Percentiles rank a stretch among this genome's conserved stretches.
phyloP scores from a whole-genome alignment of 306 rosid genomes.

The Cicer judaicum region DNA sequence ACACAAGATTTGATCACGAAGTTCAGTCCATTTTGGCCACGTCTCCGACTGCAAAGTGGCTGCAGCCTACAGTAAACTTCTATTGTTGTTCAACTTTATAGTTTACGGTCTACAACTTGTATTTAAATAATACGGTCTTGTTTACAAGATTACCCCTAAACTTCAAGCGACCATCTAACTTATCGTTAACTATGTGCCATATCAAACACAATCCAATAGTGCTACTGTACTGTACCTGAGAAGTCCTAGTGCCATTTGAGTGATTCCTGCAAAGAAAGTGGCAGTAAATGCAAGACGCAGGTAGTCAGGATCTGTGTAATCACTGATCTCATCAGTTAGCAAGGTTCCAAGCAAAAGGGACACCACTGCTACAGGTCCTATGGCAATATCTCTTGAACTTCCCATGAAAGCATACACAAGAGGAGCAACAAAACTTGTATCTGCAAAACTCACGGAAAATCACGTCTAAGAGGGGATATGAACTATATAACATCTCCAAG shows the following conservation, averaged over 20 bases:
- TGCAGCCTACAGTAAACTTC: too few relatives aligned
- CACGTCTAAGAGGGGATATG: neutral
- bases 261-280: slow-evolving; percentile 83
- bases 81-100: too few relatives aligned
- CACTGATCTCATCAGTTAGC: slow-evolving; percentile 51
- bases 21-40: too few relatives aligned
- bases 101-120: too few relatives aligned
- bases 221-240: slow-evolving; percentile 48
- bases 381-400: slow-evolving; percentile 83
- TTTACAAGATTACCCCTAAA: too few relatives aligned
- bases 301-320: slow-evolving; percentile 38
- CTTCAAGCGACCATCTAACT: too few relatives aligned
- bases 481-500: slow-evolving; percentile 2
- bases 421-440: slow-evolving; percentile 79
- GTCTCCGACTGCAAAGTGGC: too few relatives aligned
- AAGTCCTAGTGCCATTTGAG: slow-evolving; percentile 70
- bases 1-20: too few relatives aligned
- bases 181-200: too few relatives aligned
- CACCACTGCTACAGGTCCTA: slow-evolving; percentile 88
- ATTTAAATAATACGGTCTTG: too few relatives aligned
- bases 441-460: slow-evolving; percentile 44
- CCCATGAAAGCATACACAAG: slow-evolving; percentile 85
- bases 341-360: slow-evolving; percentile 75
- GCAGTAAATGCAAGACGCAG: slow-evolving; percentile 76
- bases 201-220: neutral